These are phyloP conservation scores for Linum usitatissimum DNA, from an alignment of 345 rosid species.

Conservation along the genomic window DNA sequence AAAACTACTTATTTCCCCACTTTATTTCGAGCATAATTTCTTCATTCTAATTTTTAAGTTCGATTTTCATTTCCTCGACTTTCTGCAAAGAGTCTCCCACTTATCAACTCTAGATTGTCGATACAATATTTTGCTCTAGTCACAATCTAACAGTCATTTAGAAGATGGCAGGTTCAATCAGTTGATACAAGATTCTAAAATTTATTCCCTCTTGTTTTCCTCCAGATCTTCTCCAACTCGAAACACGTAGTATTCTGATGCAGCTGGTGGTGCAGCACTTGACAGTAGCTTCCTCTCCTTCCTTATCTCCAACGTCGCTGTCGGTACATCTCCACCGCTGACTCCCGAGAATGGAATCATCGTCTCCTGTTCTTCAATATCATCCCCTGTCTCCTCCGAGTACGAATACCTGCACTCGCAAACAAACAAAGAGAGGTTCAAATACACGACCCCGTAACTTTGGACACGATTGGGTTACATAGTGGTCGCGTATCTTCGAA, in stretches of 20 bases:
- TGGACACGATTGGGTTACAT: not conserved
- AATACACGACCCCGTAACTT: no score
- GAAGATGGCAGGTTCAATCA: no score
- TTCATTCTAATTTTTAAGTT: no score
- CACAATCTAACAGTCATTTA: no score
- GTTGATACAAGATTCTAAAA: no score
- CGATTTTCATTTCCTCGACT: no score
- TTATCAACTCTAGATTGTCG: no score
- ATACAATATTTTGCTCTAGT: no score
- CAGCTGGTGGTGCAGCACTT: constrained; percentile 6
- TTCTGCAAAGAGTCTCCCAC: no score
- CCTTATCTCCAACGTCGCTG: constrained; percentile 25
- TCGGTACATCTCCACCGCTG: constrained; percentile 19
- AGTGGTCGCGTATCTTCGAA: no score
- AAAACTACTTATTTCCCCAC: no score
- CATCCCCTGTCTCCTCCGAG: constrained; percentile 30
- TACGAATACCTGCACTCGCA: constrained; percentile 23
- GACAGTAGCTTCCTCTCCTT: constrained; percentile 24
- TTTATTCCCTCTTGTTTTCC: constrained; percentile 1
- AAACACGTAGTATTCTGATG: constrained; percentile 21
- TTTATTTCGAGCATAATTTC: no score
- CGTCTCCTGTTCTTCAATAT: constrained; percentile 22
- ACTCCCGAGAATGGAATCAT: constrained; percentile 16
- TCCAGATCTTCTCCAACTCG: constrained; percentile 17
- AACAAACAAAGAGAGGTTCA: constrained; percentile 3